These are phyloP conservation scores for Ceriops zippeliana DNA, from an alignment of 345 rosid species.

Conservation along the genomic window DNA sequence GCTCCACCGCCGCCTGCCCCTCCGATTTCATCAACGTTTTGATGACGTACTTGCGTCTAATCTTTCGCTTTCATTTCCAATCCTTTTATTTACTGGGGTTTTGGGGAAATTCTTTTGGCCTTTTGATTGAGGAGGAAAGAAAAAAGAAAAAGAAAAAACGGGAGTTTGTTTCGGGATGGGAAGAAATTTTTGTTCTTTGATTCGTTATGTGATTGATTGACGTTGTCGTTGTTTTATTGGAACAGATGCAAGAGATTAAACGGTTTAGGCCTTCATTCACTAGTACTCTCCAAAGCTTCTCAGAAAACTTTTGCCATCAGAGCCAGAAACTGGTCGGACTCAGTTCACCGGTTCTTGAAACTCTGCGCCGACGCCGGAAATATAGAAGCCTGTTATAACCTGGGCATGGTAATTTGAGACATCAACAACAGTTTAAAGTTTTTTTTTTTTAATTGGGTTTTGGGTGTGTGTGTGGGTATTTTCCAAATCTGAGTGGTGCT, in stretches of 20 bases:
- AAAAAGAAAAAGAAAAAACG: no score
- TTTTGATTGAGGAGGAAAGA: not conserved
- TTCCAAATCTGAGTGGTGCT: not conserved
- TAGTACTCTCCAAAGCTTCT: slow-evolving; percentile 66
- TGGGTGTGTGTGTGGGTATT: no score
- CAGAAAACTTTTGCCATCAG: slow-evolving; percentile 49
- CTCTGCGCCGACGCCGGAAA: slow-evolving; percentile 83
- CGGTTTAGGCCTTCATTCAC: slow-evolving; percentile 46
- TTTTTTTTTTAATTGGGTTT: not conserved
- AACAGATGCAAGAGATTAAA: slow-evolving; percentile 85
- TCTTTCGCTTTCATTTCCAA: not conserved
- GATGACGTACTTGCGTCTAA: slow-evolving; percentile 48
- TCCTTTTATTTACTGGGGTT: not conserved
- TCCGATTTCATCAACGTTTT: slow-evolving; percentile 66
- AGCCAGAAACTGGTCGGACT: slow-evolving; percentile 77
- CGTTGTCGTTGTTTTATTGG: not conserved
- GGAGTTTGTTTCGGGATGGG: not conserved
- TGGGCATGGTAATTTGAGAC: slow-evolving; percentile 68
- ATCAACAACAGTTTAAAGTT: not conserved
- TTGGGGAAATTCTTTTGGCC: no score
- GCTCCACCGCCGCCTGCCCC: slow-evolving; percentile 54
- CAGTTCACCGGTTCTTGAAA: slow-evolving; percentile 74
- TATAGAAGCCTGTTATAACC: slow-evolving; percentile 83
- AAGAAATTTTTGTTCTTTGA: no score
- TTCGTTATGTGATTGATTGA: no score